Percentiles rank a stretch among this genome's conserved stretches.
Evolutionary conservation across 768 basidiomycete species (phyloP).

Genomic region (Lactifluus hygrophoroides): DNA sequence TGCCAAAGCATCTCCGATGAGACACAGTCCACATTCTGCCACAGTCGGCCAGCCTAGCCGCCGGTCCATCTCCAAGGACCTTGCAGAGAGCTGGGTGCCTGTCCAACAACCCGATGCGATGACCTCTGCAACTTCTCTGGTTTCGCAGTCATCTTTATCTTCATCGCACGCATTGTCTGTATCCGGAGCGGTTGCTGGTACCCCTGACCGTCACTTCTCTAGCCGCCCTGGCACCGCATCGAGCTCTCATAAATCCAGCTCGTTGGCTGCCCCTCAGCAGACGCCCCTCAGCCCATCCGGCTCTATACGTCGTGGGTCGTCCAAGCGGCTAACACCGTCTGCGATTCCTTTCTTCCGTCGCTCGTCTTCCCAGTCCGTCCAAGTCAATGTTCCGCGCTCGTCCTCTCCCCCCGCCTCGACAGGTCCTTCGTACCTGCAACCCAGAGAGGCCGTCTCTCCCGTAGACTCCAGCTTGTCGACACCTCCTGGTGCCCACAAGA

Average conservation of each 20-base stretch:
- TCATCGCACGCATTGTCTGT: constrained; percentile 43
- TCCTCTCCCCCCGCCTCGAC: constrained; percentile 41
- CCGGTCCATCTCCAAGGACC: constrained; percentile 63
- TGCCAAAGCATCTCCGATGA: constrained; percentile 44
- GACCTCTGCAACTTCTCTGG: constrained; percentile 67
- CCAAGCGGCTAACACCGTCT: constrained; percentile 81
- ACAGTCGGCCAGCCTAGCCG: constrained; percentile 59
- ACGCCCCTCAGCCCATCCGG: constrained; percentile 66
- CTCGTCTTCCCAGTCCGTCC: constrained; percentile 83
- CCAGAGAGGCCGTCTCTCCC: constrained; percentile 39
- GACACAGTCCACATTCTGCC: constrained; percentile 59
- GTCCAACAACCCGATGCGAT: constrained; percentile 62
- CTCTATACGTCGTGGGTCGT: constrained; percentile 58
- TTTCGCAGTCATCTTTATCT: constrained; percentile 65
- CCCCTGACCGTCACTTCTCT: constrained; percentile 51
- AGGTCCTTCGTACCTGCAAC: constrained; percentile 33
- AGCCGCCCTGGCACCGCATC: constrained; percentile 73
- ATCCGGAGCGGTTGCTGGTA: constrained; percentile 40
- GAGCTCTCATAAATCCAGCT: constrained; percentile 59
- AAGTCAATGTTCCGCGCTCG: constrained; percentile 34
- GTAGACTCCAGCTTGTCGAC: constrained; percentile 47
- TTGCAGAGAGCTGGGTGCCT: constrained; percentile 48
- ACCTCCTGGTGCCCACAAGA: constrained; percentile 56
- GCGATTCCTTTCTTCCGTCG: constrained; percentile 93
- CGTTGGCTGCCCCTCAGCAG: constrained; percentile 43